Evolutionary conservation across 2,329 filamentous ascomycete genomes (phyloP).

Genomic region (Trichothecium roseum): DNA sequence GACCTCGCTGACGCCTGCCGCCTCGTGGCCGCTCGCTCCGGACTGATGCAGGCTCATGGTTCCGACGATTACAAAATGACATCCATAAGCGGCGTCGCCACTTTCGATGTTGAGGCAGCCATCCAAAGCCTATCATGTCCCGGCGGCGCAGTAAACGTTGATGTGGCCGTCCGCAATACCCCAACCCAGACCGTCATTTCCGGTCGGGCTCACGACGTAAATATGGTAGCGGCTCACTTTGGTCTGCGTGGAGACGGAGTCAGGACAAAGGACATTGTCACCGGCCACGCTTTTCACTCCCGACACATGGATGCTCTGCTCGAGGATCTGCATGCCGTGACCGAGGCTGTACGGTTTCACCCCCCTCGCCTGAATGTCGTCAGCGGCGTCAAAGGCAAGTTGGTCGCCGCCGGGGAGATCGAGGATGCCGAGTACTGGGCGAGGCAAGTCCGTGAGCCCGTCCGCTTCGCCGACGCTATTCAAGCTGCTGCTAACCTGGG

Average conservation of each 20-base stretch:
- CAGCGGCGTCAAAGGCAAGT: conserved; percentile 50
- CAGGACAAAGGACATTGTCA: conserved; percentile 34
- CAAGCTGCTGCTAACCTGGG: conserved; percentile 11
- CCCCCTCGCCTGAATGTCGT: conserved; percentile 43
- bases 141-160: conserved; percentile 23
- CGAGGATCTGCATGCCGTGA: conserved; percentile 42
- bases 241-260: conserved; percentile 19
- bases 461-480: conserved; percentile 42
- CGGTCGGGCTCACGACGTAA: conserved; percentile 27
- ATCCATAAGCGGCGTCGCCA: conserved; percentile 21
- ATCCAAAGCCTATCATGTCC: conserved; percentile 11
- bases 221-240: conserved; percentile 29
- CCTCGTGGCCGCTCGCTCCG: conserved; percentile 18
- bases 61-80: conserved; percentile 23
- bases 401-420: conserved; percentile 34
- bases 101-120: conserved; percentile 28
- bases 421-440: conserved; percentile 49
- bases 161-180: conserved; percentile 62
- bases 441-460: conserved; percentile 50
- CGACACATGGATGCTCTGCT: conserved; percentile 40
- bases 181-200: conserved; percentile 62
- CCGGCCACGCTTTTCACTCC: conserved; percentile 42
- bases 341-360: conserved; percentile 24
- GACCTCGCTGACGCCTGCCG: conserved; percentile 19
- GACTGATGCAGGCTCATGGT: conserved; percentile 34